Evolutionary conservation across 2,329 filamentous ascomycete species (phyloP).

Genomic region (Exophiala sp.): DNA sequence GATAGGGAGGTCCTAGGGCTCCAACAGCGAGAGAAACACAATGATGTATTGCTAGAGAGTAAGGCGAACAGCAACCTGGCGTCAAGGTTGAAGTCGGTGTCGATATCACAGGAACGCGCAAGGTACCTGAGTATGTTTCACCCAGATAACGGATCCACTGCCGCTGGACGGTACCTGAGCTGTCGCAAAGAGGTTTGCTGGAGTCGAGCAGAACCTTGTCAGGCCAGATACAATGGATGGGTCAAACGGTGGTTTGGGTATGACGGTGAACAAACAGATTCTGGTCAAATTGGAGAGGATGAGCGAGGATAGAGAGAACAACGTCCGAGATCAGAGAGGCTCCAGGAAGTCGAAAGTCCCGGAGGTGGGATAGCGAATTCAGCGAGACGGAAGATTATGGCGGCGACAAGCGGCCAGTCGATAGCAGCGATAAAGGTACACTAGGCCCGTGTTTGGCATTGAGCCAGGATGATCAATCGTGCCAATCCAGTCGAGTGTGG

Average conservation of each 20-base stretch:
- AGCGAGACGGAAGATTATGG: slow-evolving; percentile 27
- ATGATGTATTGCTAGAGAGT: too few species aligned
- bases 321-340: slow-evolving; percentile 3
- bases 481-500: slow-evolving; percentile 27
- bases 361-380: slow-evolving; percentile 19
- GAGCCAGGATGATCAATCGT: slow-evolving; percentile 25
- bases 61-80: slow-evolving; percentile 3
- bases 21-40: too few species aligned
- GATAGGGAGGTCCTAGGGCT: too few species aligned
- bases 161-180: slow-evolving; percentile 3
- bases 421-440: slow-evolving; percentile 27
- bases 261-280: background rate
- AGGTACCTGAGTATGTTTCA: slow-evolving; percentile 8
- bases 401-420: slow-evolving; percentile 26
- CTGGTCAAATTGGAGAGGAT: background rate
- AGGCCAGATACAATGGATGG: background rate
- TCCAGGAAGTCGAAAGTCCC: slow-evolving; percentile 9
- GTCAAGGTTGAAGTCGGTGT: slow-evolving; percentile 6
- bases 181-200: slow-evolving; percentile 4
- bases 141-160: slow-evolving; percentile 11
- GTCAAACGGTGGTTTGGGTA: background rate
- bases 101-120: slow-evolving; percentile 7
- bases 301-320: slow-evolving; percentile 2
- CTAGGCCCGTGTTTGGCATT: slow-evolving; percentile 23
- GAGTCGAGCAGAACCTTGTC: background rate